Conservation (phyloP, 768 basidiomycete genomes). For the Russula compacta region DNA sequence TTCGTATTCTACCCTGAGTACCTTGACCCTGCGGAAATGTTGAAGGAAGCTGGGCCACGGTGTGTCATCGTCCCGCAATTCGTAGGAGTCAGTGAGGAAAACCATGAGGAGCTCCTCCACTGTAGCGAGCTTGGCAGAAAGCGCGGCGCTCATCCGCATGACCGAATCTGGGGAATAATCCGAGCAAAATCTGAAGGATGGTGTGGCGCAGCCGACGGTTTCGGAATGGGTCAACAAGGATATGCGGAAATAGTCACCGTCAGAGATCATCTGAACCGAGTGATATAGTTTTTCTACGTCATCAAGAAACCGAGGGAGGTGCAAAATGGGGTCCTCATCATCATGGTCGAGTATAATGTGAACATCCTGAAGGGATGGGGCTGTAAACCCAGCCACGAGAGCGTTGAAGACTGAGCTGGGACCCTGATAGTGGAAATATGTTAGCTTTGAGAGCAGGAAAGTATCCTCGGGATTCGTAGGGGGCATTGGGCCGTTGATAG, state of each 20-base stretch:
- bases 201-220: background rate
- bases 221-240: background rate
- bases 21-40: background rate
- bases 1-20: background rate
- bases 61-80: background rate
- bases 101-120: background rate
- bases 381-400: background rate
- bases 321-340: background rate
- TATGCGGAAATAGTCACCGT: rapidly evolving
- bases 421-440: background rate
- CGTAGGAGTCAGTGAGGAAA: too few species aligned
- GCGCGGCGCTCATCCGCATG: background rate
- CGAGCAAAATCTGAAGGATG: background rate
- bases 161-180: background rate
- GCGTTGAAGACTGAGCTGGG: background rate
- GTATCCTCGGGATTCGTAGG: background rate
- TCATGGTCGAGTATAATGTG: rapidly evolving
- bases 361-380: background rate
- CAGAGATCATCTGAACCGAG: background rate
- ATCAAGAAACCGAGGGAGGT: background rate
- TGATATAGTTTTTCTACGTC: background rate
- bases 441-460: background rate
- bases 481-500: background rate
- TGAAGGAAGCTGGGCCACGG: background rate
- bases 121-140: background rate